Conservation (phyloP, 257 asterid species). For the Solanum rostratum region DNA sequence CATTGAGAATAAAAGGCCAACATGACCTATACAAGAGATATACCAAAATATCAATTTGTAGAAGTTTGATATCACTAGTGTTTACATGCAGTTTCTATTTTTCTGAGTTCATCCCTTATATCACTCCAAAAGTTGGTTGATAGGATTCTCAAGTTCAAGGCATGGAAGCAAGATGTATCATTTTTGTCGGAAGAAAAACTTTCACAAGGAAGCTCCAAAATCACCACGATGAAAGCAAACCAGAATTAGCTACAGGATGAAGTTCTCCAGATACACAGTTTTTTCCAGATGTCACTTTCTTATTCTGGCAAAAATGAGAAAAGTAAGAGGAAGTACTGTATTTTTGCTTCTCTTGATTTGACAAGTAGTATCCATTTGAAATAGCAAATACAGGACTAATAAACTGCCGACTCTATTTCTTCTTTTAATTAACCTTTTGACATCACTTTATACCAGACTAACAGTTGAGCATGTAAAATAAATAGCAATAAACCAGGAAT, state of each 20-base stretch:
- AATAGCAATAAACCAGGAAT: not conserved
- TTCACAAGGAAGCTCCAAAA: not conserved
- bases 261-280: not conserved
- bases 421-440: not conserved
- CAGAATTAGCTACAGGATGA: not conserved
- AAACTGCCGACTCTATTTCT: not conserved
- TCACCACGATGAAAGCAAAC: not conserved
- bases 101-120: not conserved
- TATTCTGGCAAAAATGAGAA: not conserved
- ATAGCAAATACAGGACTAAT: not conserved
- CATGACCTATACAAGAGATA: not conserved
- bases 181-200: not conserved
- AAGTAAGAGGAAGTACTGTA: not conserved
- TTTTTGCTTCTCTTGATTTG: not conserved
- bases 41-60: not conserved
- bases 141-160: not conserved
- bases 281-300: not conserved
- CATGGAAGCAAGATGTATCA: not conserved
- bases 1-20: not conserved
- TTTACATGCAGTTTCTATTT: not conserved
- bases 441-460: not conserved
- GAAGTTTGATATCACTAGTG: not conserved
- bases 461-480: no score
- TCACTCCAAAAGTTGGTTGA: no score
- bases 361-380: not conserved